Percentiles rank a stretch among this genome's conserved stretches.
These are phyloP conservation scores for Neurospora sp. DNA, from an alignment of 2,329 filamentous ascomycete genomes.

Conservation along the genomic window DNA sequence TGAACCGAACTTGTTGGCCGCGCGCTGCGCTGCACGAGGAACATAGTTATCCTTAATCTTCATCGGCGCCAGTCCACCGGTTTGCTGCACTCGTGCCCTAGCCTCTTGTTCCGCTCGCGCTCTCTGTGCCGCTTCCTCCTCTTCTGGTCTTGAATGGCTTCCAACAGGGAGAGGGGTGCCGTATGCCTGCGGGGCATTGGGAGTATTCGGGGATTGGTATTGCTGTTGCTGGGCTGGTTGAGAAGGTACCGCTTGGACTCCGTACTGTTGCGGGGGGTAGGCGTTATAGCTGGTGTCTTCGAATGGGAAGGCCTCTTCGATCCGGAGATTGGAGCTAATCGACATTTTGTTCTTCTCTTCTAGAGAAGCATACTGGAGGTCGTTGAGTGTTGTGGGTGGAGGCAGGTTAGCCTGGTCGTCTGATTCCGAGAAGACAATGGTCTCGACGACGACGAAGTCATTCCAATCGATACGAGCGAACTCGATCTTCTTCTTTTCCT, in stretches of 20 bases:
- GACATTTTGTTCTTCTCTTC: conserved; percentile 92
- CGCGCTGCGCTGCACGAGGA: conserved; percentile 66
- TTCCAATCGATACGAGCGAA: conserved; percentile 95
- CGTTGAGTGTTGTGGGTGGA: conserved; percentile 78
- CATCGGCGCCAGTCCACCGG: conserved; percentile 56
- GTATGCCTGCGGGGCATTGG: conserved; percentile 25
- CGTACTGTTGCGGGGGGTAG: conserved; percentile 34
- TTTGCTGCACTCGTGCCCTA: conserved; percentile 26
- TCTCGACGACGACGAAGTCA: conserved; percentile 93
- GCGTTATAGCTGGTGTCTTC: conserved; percentile 54
- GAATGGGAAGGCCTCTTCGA: conserved; percentile 91
- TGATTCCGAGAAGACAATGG: conserved; percentile 79
- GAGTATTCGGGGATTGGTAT: conserved; percentile 26
- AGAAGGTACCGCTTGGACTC: conserved; percentile 32
- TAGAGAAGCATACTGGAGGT: conserved; percentile 86
- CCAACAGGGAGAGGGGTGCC: conserved; percentile 23
- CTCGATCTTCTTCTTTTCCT: conserved; percentile 65
- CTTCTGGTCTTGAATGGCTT: conserved; percentile 31
- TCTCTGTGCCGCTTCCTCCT: conserved; percentile 53
- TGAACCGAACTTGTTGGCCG: conserved; percentile 53
- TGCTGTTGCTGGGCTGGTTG: conserved; percentile 23
- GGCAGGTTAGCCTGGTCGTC: conserved; percentile 83
- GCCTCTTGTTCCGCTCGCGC: conserved; percentile 65
- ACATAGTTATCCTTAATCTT: conserved; percentile 93
- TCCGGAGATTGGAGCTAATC: conserved; percentile 68